Evolutionary conservation across 345 rosid species (phyloP).

Genomic region (Litchi chinensis): DNA sequence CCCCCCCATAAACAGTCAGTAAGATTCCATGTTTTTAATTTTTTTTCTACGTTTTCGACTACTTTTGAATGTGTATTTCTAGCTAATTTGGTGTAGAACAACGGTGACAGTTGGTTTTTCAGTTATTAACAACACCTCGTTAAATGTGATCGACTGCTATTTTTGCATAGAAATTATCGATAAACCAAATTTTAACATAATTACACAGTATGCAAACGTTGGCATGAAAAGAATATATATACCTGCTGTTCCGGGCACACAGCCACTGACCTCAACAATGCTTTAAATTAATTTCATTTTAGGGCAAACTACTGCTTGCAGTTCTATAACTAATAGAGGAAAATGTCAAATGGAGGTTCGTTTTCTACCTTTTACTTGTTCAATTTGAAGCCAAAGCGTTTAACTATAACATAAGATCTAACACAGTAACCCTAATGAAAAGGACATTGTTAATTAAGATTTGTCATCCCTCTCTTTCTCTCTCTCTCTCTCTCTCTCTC

Average conservation of each 20-base stretch:
- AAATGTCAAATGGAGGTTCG: neutral
- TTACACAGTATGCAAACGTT: neutral
- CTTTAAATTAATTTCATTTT: neutral
- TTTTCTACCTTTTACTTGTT: neutral
- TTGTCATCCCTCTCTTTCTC: neutral
- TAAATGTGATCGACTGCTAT: conserved; percentile 23
- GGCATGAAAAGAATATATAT: conserved; percentile 4
- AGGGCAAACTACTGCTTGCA: neutral
- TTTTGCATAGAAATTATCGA: neutral
- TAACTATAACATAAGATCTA: neutral
- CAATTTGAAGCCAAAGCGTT: neutral
- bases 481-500: neutral
- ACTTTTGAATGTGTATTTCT: conserved; percentile 7
- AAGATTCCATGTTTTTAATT: neutral
- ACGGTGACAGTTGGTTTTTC: neutral
- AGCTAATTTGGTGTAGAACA: neutral
- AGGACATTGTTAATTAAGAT: neutral
- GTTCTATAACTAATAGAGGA: neutral
- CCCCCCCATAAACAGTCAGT: neutral
- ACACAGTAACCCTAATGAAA: conserved; percentile 21
- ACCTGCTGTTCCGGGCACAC: neutral
- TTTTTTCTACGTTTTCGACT: neutral
- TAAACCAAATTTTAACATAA: neutral
- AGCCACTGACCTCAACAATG: neutral
- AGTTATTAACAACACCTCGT: conserved; percentile 20